Evolutionary conservation across 495 filamentous ascomycete genomes (phyloP).

Genomic region (Aspergillus indologenus): DNA sequence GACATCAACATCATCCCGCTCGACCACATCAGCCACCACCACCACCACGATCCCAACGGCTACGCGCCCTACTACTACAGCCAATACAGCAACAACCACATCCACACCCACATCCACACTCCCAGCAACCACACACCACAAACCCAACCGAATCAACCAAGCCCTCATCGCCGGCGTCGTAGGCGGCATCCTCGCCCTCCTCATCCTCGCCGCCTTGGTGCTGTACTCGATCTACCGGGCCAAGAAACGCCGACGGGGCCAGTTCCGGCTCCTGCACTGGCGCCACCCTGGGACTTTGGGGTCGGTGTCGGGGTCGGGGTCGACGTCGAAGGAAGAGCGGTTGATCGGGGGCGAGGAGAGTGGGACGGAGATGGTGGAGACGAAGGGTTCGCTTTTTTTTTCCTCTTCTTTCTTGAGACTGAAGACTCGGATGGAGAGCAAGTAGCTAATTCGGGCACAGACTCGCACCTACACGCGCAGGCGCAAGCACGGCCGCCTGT

Average conservation of each 20-base stretch:
- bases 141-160: conserved; percentile 3
- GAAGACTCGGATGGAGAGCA: too few species aligned
- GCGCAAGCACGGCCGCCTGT: too few species aligned
- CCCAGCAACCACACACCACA: neutral
- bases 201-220: conserved; percentile 21
- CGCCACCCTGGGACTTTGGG: neutral
- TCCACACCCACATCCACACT: conserved; percentile 1
- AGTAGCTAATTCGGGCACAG: too few species aligned
- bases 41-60: conserved; percentile 1
- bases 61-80: neutral
- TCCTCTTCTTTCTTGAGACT: too few species aligned
- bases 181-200: conserved; percentile 20
- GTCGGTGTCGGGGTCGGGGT: too few species aligned
- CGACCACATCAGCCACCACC: neutral
- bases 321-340: too few species aligned
- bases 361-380: neutral
- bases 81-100: conserved; percentile 4
- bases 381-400: too few species aligned
- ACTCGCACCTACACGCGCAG: too few species aligned
- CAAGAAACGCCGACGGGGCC: conserved; percentile 20
- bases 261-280: conserved; percentile 18
- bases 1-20: neutral
- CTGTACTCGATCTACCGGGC: conserved; percentile 22
- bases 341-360: too few species aligned
- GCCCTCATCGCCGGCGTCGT: conserved; percentile 32